phyloP scores from a whole-genome alignment of 2,329 filamentous ascomycete genomes.

The Drechmeria coniospora region DNA sequence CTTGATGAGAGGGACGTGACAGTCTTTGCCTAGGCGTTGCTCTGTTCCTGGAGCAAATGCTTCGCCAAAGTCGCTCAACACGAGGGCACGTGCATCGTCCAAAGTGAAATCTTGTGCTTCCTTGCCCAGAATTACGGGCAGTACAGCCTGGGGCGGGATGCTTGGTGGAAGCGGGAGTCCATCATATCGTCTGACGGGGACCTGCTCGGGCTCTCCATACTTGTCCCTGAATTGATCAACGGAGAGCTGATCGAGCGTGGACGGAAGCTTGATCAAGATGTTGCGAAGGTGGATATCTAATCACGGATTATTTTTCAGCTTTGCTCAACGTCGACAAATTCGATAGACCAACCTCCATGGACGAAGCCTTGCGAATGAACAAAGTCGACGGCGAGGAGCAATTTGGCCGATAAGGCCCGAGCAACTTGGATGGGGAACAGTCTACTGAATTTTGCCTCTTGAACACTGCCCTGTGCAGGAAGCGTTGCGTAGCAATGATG shows the following conservation, averaged over 20 bases:
- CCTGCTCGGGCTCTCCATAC: constrained; percentile 14
- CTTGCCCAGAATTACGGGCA: constrained; percentile 12
- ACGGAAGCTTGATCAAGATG: constrained; percentile 4
- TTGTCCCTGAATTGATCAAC: constrained; percentile 15
- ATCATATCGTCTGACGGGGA: constrained; percentile 10
- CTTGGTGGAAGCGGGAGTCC: constrained; percentile 10
- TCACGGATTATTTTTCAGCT: constrained; percentile 1
- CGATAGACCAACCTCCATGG: constrained; percentile 8
- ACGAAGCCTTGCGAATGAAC: constrained; percentile 12
- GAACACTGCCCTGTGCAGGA: constrained; percentile 1
- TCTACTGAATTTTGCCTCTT: not conserved
- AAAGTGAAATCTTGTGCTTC: constrained; percentile 12
- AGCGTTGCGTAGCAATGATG: constrained; percentile 1
- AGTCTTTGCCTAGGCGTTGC: constrained; percentile 8
- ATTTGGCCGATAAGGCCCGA: constrained; percentile 2
- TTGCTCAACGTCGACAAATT: not conserved
- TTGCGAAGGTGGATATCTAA: constrained; percentile 14
- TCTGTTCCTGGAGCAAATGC: constrained; percentile 12
- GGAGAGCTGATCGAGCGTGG: constrained; percentile 11
- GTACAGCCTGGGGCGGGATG: constrained; percentile 11
- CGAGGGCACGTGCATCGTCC: constrained; percentile 10
- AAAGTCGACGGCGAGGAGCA: constrained; percentile 8
- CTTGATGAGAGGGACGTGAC: constrained; percentile 5
- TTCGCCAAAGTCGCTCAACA: constrained; percentile 20
- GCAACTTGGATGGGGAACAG: constrained; percentile 1